Percentiles rank a stretch among this genome's conserved stretches.
Conservation (phyloP, 192 early-diverging fungal species). For the Coemansia erecta region DNA sequence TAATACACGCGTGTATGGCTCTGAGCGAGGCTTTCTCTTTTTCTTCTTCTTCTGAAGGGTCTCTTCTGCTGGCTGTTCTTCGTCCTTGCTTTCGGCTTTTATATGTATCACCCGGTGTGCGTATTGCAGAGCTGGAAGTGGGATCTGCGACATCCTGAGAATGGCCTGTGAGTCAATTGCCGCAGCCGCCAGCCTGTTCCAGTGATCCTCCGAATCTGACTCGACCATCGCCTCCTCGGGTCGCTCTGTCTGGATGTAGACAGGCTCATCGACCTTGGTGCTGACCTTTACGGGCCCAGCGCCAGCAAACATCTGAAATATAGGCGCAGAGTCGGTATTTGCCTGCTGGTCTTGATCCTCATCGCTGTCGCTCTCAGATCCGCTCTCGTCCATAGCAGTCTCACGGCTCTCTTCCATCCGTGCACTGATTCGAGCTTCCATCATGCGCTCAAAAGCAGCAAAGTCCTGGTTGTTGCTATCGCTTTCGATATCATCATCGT, state of each 20-base stretch:
- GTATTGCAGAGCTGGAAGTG: slow-evolving; percentile 30
- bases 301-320: slow-evolving; percentile 47
- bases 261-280: slow-evolving; percentile 16
- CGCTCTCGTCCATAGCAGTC: background rate
- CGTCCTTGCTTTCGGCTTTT: slow-evolving; percentile 1
- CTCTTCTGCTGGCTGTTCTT: slow-evolving; percentile 6
- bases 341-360: background rate
- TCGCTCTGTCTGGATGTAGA: slow-evolving; percentile 23
- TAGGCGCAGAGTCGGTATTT: slow-evolving; percentile 4
- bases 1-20: slow-evolving; percentile 16
- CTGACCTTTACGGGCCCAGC: slow-evolving; percentile 39
- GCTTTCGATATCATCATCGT: background rate
- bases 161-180: slow-evolving; percentile 35
- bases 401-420: slow-evolving; percentile 1
- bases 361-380: background rate
- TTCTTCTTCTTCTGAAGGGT: slow-evolving; percentile 1
- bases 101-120: slow-evolving; percentile 37
- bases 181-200: slow-evolving; percentile 28
- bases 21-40: slow-evolving; percentile 1
- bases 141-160: slow-evolving; percentile 15
- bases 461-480: slow-evolving; percentile 33
- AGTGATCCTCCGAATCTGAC: slow-evolving; percentile 49
- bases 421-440: slow-evolving; percentile 28
- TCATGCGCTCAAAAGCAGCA: slow-evolving; percentile 40
- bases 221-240: slow-evolving; percentile 31